Evolutionary conservation across 2,329 filamentous ascomycete species (phyloP).

Genomic region (Scopulariopsis brevicaulis): DNA sequence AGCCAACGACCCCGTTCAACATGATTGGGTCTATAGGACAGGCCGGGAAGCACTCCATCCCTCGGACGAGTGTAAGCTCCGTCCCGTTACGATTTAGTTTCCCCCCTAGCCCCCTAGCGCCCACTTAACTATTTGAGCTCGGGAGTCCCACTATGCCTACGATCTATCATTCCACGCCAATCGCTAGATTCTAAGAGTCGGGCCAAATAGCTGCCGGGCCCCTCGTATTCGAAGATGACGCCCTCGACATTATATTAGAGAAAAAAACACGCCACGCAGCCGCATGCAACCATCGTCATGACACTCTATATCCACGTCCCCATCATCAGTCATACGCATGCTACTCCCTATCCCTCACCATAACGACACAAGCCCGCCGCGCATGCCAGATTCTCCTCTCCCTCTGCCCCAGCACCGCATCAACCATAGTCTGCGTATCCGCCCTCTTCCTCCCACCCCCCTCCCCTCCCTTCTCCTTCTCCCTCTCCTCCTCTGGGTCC

Average conservation of each 20-base stretch:
- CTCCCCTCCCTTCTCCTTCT: constrained; percentile 11
- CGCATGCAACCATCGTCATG: not conserved
- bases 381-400: constrained; percentile 57
- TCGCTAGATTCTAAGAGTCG: too few relatives aligned
- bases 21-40: too few relatives aligned
- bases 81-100: too few relatives aligned
- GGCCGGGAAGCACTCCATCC: too few relatives aligned
- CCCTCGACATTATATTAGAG: not conserved
- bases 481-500: constrained; percentile 16
- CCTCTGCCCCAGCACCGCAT: constrained; percentile 44
- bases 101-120: too few relatives aligned
- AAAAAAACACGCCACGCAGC: not conserved
- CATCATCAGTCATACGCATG: not conserved
- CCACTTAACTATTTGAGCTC: too few relatives aligned
- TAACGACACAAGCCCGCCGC: constrained; percentile 42
- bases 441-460: constrained; percentile 25
- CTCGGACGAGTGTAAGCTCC: too few relatives aligned
- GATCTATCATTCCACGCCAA: too few relatives aligned
- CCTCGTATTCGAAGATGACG: too few relatives aligned
- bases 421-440: constrained; percentile 45
- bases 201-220: too few relatives aligned
- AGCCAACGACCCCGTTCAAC: too few relatives aligned
- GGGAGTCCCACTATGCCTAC: too few relatives aligned
- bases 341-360: constrained; percentile 20
- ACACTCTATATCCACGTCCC: not conserved